Conservation (phyloP, 306 rosid genomes). For the Dalbergia cultrata region DNA sequence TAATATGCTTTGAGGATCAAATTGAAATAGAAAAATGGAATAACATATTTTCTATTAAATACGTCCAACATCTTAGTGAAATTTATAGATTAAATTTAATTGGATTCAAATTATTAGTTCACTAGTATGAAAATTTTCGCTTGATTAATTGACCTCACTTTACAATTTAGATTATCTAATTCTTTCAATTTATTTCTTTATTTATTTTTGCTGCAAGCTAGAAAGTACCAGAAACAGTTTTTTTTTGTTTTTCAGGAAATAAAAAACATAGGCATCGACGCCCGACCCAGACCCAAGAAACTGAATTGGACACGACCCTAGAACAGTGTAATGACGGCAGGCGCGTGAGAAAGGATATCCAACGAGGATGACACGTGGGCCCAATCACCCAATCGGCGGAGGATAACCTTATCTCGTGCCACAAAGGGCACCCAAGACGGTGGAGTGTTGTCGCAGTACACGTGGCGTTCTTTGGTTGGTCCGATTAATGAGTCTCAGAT, state of each 20-base stretch:
- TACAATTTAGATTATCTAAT: no score
- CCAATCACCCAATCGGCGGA: constrained; percentile 54
- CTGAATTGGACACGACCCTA: neutral
- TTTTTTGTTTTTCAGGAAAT: neutral
- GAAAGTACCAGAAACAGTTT: neutral
- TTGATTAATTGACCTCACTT: no score
- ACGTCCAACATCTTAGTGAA: no score
- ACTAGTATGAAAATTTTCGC: no score
- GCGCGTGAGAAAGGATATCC: constrained; percentile 42
- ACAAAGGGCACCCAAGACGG: constrained; percentile 15
- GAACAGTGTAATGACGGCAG: constrained; percentile 35
- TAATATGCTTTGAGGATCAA: no score
- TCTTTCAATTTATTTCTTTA: no score
- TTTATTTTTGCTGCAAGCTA: no score
- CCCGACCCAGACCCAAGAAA: neutral
- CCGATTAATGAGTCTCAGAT: neutral
- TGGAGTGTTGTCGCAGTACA: neutral
- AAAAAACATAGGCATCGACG: neutral
- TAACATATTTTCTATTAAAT: no score
- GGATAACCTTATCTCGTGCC: constrained; percentile 66
- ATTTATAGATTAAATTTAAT: no score
- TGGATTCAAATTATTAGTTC: no score
- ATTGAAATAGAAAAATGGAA: no score
- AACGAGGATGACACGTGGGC: constrained; percentile 50
- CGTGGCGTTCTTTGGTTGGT: constrained; percentile 16